Base-by-base conservation (phyloP, 768 basidiomycete species). In the Butyriboletus loyo region DNA sequence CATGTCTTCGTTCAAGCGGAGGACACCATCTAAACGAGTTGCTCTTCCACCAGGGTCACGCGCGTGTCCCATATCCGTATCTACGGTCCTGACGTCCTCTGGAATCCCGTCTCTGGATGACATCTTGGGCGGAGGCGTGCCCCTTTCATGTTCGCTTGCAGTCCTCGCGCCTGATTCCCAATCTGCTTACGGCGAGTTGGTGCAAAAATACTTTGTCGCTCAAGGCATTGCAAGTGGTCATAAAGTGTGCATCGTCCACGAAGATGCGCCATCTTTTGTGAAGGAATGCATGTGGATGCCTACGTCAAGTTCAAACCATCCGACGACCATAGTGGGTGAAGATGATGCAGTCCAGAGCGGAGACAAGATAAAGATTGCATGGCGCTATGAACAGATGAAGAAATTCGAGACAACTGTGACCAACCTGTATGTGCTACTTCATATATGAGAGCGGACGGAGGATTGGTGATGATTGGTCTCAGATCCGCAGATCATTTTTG, bases 21-120 rank as follows among this genome's bases (percentile, higher is more conserved):
- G 78, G 66, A 63, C 71, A 10, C 66, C 77, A 24, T 65, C 75
- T 32, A 83, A 80, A 58, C 75, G 75, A 36, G 55, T 69, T 9
- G 65, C 65, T 34, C 66, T 70, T 28, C 73, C 75, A 38, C 57
- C 74, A 14, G 87, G 86, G 13, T 85, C 86, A 38, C 82, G 80
- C 32, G 49, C 75, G 31, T 87, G 80, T 15, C 77, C 85, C 7
- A 76, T 77, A 28, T 82, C 85, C 5, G 66, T 76, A 34, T 73
- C 77, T 19, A 85, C 81, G 0, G 62, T 76, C 50, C 72, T 87
- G 54, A 84, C 81, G 7, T 95, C 95, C 1, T 91, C 91, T 5
- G 97, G 97, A 2, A 83, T 98, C 9, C 85, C 92, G 25, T 93
- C 94, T 13, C 77, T 99, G 21, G 97, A 99, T 69, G 97, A 98